A percentile compares a stretch with the other conserved stretches of the same genome.
Evolutionary conservation across 495 filamentous ascomycete species (phyloP).

Genomic region (Xylaria grammica): DNA sequence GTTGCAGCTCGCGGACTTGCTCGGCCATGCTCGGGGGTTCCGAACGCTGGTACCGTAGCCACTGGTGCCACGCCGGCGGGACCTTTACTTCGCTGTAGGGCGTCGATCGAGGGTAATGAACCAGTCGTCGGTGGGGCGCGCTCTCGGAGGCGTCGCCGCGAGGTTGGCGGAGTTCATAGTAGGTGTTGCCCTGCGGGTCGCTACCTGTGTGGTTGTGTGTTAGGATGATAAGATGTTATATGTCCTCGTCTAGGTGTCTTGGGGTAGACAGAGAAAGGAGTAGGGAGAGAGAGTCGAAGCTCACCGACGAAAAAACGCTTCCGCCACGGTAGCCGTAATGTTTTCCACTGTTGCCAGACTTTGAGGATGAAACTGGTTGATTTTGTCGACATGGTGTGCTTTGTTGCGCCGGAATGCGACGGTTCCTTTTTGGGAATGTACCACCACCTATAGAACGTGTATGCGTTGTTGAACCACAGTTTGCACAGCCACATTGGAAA

Average conservation of each 20-base stretch:
- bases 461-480: too few relatives aligned
- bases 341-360: conserved; percentile 86
- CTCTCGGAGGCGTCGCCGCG: conserved; percentile 56
- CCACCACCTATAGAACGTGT: too few relatives aligned
- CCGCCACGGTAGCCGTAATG: conserved; percentile 83
- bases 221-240: not conserved
- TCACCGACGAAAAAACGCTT: conserved; percentile 78
- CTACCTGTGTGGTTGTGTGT: conserved; percentile 59
- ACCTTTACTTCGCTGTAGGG: conserved; percentile 69
- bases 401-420: conserved; percentile 2
- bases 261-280: conserved; percentile 22
- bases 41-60: conserved; percentile 83
- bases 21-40: conserved; percentile 75
- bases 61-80: conserved; percentile 90
- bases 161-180: conserved; percentile 85
- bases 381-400: conserved; percentile 26
- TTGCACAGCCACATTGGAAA: too few relatives aligned
- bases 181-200: conserved; percentile 90
- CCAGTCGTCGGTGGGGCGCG: conserved; percentile 65
- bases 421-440: not conserved
- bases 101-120: conserved; percentile 64
- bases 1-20: conserved; percentile 69
- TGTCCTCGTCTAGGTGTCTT: conserved; percentile 22
- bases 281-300: conserved; percentile 28
- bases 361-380: conserved; percentile 45